Evolutionary conservation across 2,329 filamentous ascomycete genomes (phyloP), one percentile per base, ranked within the genome.

Genomic region (Apiospora sp.): DNA sequence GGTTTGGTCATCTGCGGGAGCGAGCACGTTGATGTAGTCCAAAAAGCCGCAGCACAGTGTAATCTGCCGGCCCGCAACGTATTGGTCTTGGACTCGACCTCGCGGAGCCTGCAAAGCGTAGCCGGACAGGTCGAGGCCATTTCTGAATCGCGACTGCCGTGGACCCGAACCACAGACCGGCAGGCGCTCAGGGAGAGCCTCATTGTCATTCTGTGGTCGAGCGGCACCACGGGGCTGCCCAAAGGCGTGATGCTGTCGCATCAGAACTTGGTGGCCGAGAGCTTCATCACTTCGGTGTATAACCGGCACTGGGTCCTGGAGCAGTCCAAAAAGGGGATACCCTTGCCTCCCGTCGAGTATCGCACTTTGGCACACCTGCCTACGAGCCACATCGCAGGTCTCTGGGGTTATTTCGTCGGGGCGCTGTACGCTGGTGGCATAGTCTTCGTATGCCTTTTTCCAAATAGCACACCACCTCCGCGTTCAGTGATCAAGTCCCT

Each of bases 321-420:
- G 43, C 71, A 70, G 46, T 34, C 22, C 58, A 67, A 24, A 44
- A 67, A 22, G 34, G 64, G n/a, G 44, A n/a, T 37, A 34, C 58
- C n/a, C 12, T 22, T 22, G 1, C 54, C 71, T 16, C 44, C 44
- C 6, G 19, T 72, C 14, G 68, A 71, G 71, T 83, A 83, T 73
- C 78, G 80, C 6, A 85, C 85, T 0, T 74, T 87, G 3, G 85
- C 84, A 0, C 86, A 87, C 75, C 79, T 87, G 0, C 85, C 86
- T 0, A 81, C 81, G 14, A 84, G 84, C 4, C 86, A 87, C 75
- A 86, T 87, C 61, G 84, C 85, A 0, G 85, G 85, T 0, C 81
- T 86, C 22, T 83, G 84, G 77, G 84, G 84, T 61, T 86, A 86
- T 74, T 81, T 86, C 8, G 79, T 86, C 71, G 84, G 83, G 69